Evolutionary conservation across 2,329 filamentous ascomycete genomes (phyloP).

Genomic region (Botryosphaeria dothidea): DNA sequence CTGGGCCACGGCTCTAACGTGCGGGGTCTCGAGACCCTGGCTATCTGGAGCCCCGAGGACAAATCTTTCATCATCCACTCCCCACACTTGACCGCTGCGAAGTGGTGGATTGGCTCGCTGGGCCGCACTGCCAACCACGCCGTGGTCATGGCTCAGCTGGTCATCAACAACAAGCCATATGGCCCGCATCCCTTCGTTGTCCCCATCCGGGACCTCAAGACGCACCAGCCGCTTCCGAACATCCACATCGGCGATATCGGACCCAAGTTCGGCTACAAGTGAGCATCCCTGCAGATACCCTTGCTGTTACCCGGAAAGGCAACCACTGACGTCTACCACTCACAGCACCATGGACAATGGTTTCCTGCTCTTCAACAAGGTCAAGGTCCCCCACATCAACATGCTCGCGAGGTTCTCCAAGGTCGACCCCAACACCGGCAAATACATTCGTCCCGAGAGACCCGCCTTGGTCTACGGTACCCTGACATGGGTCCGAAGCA

Average conservation of each 20-base stretch:
- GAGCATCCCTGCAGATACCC: slow-evolving; percentile 25
- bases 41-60: slow-evolving; percentile 71
- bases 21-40: slow-evolving; percentile 67
- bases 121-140: slow-evolving; percentile 76
- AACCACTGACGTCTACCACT: neutral
- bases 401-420: slow-evolving; percentile 73
- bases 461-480: slow-evolving; percentile 73
- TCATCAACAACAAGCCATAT: slow-evolving; percentile 66
- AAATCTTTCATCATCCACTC: slow-evolving; percentile 76
- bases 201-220: slow-evolving; percentile 70
- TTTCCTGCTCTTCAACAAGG: slow-evolving; percentile 73
- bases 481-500: slow-evolving; percentile 72
- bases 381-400: slow-evolving; percentile 72
- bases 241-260: slow-evolving; percentile 79
- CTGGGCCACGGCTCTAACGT: slow-evolving; percentile 79
- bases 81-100: slow-evolving; percentile 71
- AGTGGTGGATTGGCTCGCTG: slow-evolving; percentile 84
- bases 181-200: slow-evolving; percentile 80
- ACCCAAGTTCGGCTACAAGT: slow-evolving; percentile 75
- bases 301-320: neutral
- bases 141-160: slow-evolving; percentile 76
- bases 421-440: slow-evolving; percentile 67
- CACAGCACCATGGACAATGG: slow-evolving; percentile 75
- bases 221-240: slow-evolving; percentile 67
- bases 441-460: slow-evolving; percentile 67